Base-by-base conservation (phyloP, 106 monocot genomes). In the Acorus calamus region DNA sequence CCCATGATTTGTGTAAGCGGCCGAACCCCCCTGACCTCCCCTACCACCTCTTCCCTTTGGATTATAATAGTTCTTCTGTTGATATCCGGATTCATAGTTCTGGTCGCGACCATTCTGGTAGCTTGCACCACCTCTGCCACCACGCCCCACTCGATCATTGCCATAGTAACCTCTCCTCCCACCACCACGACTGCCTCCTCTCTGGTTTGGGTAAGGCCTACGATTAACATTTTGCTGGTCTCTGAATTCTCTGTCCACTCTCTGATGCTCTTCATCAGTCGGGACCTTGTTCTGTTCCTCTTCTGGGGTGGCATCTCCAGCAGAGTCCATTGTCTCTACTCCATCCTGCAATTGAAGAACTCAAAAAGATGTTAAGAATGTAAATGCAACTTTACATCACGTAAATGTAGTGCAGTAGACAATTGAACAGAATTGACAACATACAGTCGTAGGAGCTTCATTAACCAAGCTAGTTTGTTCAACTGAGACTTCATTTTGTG, bases 31-130 rank as follows among this genome's bases (percentile, higher is more conserved):
- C 28, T 28, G 28, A 3, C 77, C 70, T 10, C 53, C 48, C 44
- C 91, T 73, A 28, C 91, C 80, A 6, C 83, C 77, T 59, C 88
- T 71, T 2, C 78, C 84, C 57, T 79, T 66, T 6, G 62, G 13
- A 53, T 78, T 74, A 50, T 77, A 73, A 55, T 86, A 71, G 64
- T 69, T 85, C 72, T 74, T 72, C 6, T 68, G 69, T 53, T 83
- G 62, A 68, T 82, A 79, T 11, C 79, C 78, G 1, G 69, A 49
- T 8, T 87, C 81, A 56, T 77, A 70, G 53, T 76, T 74, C 68
- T 84, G 84, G 71, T 45, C 47, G 46, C 75, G 65, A 9, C 81
- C 81, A 66, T 80, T 80, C 50, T 78, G 75, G 52, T 80, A 83
- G 46, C 64, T 65, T 14, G 69, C 72, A 43, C 72, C 63, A 3